Evolutionary conservation across 169 alveolate genomes (phyloP).

Genomic region (Babesia caballi): DNA sequence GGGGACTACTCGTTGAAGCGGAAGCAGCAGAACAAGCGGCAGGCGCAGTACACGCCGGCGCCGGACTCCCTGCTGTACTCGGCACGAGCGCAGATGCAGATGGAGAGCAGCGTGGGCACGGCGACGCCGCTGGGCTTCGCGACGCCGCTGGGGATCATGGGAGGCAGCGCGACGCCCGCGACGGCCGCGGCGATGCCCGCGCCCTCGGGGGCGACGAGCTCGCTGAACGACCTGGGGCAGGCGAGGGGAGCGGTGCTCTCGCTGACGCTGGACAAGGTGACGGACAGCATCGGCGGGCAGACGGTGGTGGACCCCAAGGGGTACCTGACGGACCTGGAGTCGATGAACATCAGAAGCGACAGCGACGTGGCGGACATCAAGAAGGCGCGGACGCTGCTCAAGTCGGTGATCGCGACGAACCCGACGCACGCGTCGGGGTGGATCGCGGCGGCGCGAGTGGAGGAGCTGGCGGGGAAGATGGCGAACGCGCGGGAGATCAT

Average conservation of each 20-base stretch:
- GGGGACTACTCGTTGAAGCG: constrained; percentile 84
- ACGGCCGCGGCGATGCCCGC: constrained; percentile 82
- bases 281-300: constrained; percentile 91
- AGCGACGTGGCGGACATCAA: constrained; percentile 93
- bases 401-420: constrained; percentile 88
- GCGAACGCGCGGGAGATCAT: constrained; percentile 94
- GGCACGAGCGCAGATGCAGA: constrained; percentile 66
- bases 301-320: constrained; percentile 95
- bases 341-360: constrained; percentile 80
- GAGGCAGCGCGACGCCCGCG: constrained; percentile 82
- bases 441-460: constrained; percentile 99
- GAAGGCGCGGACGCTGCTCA: constrained; percentile 88
- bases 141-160: constrained; percentile 78
- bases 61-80: constrained; percentile 86
- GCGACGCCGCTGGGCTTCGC: constrained; percentile 74
- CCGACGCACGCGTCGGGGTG: constrained; percentile 97
- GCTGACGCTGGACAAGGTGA: constrained; percentile 89
- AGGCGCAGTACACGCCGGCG: constrained; percentile 86
- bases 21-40: constrained; percentile 82
- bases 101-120: constrained; percentile 68
- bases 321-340: constrained; percentile 88
- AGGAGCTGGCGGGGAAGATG: constrained; percentile 90
- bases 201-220: constrained; percentile 61
- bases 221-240: constrained; percentile 87
- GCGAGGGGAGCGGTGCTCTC: constrained; percentile 92